These are phyloP conservation scores for Schizochytrium sp. DNA, from an alignment of 108 stramenopile species.

Conservation along the genomic window DNA sequence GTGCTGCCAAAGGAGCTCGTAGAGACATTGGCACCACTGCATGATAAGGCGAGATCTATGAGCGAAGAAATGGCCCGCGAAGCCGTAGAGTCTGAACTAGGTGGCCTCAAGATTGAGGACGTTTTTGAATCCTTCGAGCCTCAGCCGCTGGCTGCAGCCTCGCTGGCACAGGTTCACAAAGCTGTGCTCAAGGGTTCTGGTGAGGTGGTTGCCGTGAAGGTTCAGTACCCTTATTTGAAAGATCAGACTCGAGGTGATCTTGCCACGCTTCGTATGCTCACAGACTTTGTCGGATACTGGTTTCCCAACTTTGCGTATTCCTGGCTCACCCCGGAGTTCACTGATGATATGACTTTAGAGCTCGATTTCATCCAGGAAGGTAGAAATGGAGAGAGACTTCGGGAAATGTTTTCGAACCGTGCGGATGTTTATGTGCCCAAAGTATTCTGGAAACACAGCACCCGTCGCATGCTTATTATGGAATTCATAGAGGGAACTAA, in stretches of 20 bases:
- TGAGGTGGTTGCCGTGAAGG: constrained; percentile 66
- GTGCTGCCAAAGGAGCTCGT: constrained; percentile 64
- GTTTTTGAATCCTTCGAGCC: constrained; percentile 63
- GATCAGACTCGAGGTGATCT: constrained; percentile 64
- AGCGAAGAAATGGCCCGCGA: neutral
- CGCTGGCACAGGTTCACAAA: constrained; percentile 69
- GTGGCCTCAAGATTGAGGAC: constrained; percentile 32
- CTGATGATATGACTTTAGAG: constrained; percentile 67
- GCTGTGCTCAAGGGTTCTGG: constrained; percentile 21
- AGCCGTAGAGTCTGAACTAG: constrained; percentile 57
- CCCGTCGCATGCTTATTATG: constrained; percentile 69
- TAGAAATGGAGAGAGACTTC: constrained; percentile 52
- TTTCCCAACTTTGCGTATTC: constrained; percentile 70
- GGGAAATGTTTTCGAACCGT: constrained; percentile 61
- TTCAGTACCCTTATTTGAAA: constrained; percentile 67
- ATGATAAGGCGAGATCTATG: constrained; percentile 13
- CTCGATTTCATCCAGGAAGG: constrained; percentile 75
- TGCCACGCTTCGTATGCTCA: constrained; percentile 40
- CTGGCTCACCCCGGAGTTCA: constrained; percentile 71
- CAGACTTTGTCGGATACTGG: constrained; percentile 5
- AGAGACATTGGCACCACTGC: constrained; percentile 49
- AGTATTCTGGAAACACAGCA: constrained; percentile 69
- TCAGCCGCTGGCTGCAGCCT: constrained; percentile 67
- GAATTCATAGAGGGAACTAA: constrained; percentile 70
- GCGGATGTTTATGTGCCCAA: constrained; percentile 65